phyloP scores from a whole-genome alignment of 2,329 filamentous ascomycete species.

The Chalaropsis thielavioides region DNA sequence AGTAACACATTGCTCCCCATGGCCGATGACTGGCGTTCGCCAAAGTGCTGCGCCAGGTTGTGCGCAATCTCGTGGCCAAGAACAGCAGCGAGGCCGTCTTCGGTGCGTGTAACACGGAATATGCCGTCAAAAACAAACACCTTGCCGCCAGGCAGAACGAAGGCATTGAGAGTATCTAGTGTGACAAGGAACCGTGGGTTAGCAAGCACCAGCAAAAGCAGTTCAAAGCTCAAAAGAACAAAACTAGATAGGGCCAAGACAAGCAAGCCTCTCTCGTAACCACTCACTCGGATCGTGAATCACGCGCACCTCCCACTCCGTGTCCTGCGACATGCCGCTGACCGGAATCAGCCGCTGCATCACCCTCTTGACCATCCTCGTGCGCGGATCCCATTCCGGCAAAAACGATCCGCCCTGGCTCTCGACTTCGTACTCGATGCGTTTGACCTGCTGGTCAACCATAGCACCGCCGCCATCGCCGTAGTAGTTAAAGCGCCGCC shows the following conservation, averaged over 20 bases:
- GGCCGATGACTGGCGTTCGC: conserved; percentile 44
- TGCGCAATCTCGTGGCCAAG: conserved; percentile 71
- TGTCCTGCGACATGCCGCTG: conserved; percentile 39
- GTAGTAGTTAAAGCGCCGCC: conserved; percentile 59
- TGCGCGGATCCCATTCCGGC: conserved; percentile 40
- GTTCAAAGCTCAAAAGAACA: background rate
- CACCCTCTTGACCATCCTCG: conserved; percentile 44
- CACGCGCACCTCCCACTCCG: conserved; percentile 58
- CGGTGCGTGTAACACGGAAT: conserved; percentile 48
- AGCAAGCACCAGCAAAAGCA: conserved; percentile 4
- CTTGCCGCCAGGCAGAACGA: conserved; percentile 64
- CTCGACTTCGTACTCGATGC: conserved; percentile 40
- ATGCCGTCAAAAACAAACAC: conserved; percentile 69
- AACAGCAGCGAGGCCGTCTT: conserved; percentile 59
- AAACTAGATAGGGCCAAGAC: background rate
- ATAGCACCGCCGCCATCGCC: conserved; percentile 29
- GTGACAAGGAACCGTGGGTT: background rate
- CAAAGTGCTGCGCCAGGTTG: conserved; percentile 52
- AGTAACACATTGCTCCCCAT: conserved; percentile 39
- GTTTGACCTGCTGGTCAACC: conserved; percentile 42
- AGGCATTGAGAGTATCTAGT: conserved; percentile 50
- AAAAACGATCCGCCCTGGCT: conserved; percentile 41
- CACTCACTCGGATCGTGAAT: conserved; percentile 47
- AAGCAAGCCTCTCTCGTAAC: background rate
- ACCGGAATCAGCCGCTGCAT: conserved; percentile 53